Percentiles rank a stretch among this genome's conserved stretches.
Conservation (phyloP, 2,329 filamentous ascomycete genomes). For the Aspergillus sp. region DNA sequence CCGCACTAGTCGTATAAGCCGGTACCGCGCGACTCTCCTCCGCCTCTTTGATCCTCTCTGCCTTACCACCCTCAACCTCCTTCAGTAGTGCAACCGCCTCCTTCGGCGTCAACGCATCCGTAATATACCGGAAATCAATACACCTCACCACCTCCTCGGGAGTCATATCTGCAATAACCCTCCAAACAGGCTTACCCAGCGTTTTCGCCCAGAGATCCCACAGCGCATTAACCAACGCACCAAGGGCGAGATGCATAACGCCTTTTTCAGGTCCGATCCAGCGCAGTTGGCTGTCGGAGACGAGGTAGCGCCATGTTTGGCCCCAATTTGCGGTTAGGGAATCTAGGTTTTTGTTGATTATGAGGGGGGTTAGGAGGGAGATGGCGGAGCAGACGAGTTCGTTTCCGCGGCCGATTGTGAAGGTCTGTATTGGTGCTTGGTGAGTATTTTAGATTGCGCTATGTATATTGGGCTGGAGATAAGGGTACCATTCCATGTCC, state of each 20-base stretch:
- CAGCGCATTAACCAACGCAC: slow-evolving; percentile 80
- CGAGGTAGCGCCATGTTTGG: slow-evolving; percentile 83
- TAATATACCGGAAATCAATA: slow-evolving; percentile 94
- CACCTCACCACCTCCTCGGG: slow-evolving; percentile 80
- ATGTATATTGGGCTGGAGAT: not conserved
- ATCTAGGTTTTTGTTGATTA: slow-evolving; percentile 67
- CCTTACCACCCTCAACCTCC: slow-evolving; percentile 61
- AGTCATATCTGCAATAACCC: slow-evolving; percentile 80
- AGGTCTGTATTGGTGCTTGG: slow-evolving; percentile 25
- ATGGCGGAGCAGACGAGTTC: slow-evolving; percentile 87
- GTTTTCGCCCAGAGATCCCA: slow-evolving; percentile 96
- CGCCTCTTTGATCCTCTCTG: slow-evolving; percentile 64
- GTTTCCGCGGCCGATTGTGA: slow-evolving; percentile 63
- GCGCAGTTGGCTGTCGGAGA: slow-evolving; percentile 79
- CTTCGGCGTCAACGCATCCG: slow-evolving; percentile 80
- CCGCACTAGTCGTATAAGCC: slow-evolving; percentile 83
- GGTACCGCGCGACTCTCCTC: slow-evolving; percentile 69
- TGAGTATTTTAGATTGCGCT: slow-evolving; percentile 2
- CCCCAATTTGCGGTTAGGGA: slow-evolving; percentile 76
- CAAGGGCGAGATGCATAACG: slow-evolving; percentile 85
- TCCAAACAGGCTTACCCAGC: slow-evolving; percentile 81
- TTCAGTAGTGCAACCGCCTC: slow-evolving; percentile 69
- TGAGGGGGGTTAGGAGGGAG: slow-evolving; percentile 65
- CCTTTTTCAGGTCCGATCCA: slow-evolving; percentile 95
- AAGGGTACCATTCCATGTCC: slow-evolving; percentile 38